phyloP scores from a whole-genome alignment of 257 asterid genomes.

The Solanum sparsipilum region DNA sequence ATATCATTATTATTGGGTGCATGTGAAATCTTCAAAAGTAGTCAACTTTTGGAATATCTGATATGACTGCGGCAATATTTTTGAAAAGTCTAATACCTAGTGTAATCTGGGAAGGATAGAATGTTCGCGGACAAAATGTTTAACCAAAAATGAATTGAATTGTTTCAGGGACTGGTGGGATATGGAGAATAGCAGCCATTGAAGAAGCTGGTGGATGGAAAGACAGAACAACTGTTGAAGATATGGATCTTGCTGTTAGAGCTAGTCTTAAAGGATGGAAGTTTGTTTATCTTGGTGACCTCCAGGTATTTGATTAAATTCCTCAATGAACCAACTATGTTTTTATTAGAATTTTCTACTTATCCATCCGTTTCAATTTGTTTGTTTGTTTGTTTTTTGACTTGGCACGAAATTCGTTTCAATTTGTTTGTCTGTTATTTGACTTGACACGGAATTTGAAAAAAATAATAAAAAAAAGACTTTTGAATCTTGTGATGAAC shows the following conservation, averaged over 20 bases:
- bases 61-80: too few species aligned
- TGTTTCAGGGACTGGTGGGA: slow-evolving; percentile 22
- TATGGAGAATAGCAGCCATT: slow-evolving; percentile 91
- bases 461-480: background rate
- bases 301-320: slow-evolving; percentile 38
- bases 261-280: slow-evolving; percentile 97
- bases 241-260: slow-evolving; percentile 96
- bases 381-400: background rate
- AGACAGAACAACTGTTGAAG: slow-evolving; percentile 90
- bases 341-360: background rate
- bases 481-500: background rate
- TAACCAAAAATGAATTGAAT: background rate
- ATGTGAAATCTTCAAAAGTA: too few species aligned
- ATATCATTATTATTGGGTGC: background rate
- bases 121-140: background rate
- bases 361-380: background rate
- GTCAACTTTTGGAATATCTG: too few species aligned
- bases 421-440: background rate
- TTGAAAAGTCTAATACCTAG: background rate
- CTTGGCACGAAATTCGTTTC: background rate
- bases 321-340: background rate
- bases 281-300: slow-evolving; percentile 80
- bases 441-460: background rate
- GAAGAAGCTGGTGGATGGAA: slow-evolving; percentile 98
- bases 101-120: background rate